Conservation (phyloP, 1,284 basidiomycete genomes). For the Stereum hirsutum region DNA sequence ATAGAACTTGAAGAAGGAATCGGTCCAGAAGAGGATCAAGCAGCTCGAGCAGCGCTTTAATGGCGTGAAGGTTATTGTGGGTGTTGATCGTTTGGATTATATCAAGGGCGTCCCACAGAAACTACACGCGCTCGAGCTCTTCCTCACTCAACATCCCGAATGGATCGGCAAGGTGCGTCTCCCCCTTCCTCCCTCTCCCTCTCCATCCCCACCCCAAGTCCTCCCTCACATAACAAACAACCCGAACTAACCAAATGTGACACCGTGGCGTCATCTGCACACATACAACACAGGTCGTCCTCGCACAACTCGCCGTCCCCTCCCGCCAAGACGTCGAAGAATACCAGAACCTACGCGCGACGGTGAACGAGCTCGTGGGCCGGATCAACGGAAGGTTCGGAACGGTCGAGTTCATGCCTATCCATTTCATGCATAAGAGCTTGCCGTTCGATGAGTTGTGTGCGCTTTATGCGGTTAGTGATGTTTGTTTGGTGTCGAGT, state of each 20-base stretch:
- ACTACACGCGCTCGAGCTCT: slow-evolving; percentile 92
- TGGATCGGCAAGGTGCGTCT: slow-evolving; percentile 88
- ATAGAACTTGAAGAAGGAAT: slow-evolving; percentile 71
- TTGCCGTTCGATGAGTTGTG: slow-evolving; percentile 93
- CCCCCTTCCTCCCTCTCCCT: not conserved
- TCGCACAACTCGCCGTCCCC: slow-evolving; percentile 95
- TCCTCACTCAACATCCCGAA: slow-evolving; percentile 95
- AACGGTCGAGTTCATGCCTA: slow-evolving; percentile 98
- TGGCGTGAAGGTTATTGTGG: slow-evolving; percentile 96
- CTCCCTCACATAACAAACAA: slow-evolving; percentile 4
- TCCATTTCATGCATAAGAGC: slow-evolving; percentile 97
- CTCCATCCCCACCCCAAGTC: not conserved
- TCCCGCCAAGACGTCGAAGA: slow-evolving; percentile 98
- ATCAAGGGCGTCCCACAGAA: slow-evolving; percentile 99
- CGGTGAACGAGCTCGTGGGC: slow-evolving; percentile 96
- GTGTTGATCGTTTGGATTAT: slow-evolving; percentile 96
- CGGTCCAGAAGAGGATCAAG: slow-evolving; percentile 73
- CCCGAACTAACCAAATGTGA: too few species aligned
- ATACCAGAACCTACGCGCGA: slow-evolving; percentile 94
- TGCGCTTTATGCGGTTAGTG: slow-evolving; percentile 92
- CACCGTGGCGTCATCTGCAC: not conserved
- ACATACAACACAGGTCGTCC: slow-evolving; percentile 66
- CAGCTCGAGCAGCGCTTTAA: slow-evolving; percentile 86
- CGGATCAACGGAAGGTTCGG: slow-evolving; percentile 98
- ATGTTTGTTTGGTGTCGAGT: slow-evolving; percentile 92